A percentile compares a stretch with the other conserved stretches of the same genome.
These are phyloP conservation scores for Chaetothyriales sp. DNA, from an alignment of 2,329 filamentous ascomycete genomes.

Conservation along the genomic window DNA sequence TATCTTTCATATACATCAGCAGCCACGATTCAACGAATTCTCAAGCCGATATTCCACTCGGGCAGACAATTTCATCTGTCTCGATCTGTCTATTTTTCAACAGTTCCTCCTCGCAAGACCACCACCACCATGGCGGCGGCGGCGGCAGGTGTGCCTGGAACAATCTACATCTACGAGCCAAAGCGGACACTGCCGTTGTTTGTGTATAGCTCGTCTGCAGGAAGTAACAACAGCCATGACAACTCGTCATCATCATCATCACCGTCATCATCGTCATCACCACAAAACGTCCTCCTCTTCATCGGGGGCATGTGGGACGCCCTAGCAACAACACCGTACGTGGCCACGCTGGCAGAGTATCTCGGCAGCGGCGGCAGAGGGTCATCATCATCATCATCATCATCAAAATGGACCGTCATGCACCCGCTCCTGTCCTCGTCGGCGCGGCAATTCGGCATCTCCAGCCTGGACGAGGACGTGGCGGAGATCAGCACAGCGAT, in stretches of 20 bases:
- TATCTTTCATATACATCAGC: too few relatives aligned
- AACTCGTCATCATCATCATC: too few relatives aligned
- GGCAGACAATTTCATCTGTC: too few relatives aligned
- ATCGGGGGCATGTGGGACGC: constrained; percentile 46
- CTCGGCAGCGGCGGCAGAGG: constrained; percentile 20
- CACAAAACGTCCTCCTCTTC: constrained; percentile 36
- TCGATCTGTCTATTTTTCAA: too few relatives aligned
- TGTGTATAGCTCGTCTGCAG: constrained; percentile 5
- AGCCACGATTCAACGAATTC: too few relatives aligned
- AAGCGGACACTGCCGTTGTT: constrained; percentile 10
- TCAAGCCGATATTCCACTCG: too few relatives aligned
- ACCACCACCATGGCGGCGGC: neutral
- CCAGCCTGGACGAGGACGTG: constrained; percentile 38
- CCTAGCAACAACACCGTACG: constrained; percentile 40
- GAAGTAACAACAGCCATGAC: neutral
- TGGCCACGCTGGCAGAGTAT: constrained; percentile 31
- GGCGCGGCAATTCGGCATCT: constrained; percentile 40
- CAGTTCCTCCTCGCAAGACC: too few relatives aligned
- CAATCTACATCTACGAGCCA: constrained; percentile 11
- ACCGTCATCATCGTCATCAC: too few relatives aligned
- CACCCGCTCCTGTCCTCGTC: constrained; percentile 37
- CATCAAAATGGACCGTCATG: constrained; percentile 37
- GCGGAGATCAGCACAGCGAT: constrained; percentile 39
- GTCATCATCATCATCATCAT: constrained; percentile 22
- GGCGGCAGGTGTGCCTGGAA: neutral